Base-by-base conservation (phyloP, 1,139 yeast genomes). In the Yamadazyma friedrichii region DNA sequence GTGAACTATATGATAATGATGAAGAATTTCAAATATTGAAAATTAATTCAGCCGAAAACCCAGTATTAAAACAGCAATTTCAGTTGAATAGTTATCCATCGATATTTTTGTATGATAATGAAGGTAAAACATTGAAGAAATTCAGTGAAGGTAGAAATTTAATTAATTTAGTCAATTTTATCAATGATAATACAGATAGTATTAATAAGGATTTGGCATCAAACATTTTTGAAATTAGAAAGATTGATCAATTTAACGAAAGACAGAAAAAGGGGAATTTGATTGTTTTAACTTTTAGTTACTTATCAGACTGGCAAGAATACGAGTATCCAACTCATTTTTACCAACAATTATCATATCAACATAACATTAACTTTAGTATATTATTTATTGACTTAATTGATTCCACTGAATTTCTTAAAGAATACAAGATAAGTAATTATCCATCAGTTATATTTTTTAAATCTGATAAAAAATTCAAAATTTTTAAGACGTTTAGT, bases 381-480 rank as follows among this genome's bases (percentile, higher is more conserved):
- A 43, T 67, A 2, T 56, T 61, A 2, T 63, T 63, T 40, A 50
- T 61, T 15, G 64, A 59, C 29, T 48, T 55, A 9, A 44, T 50
- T 3, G 50, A 45, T 13, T 46, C 50, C 20, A 48, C 48, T n/a
- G 55, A 54, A 0, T 39, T 67, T 3, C 45, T 65, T 25, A 47
- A 52, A 12, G 42, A 49, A 25, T 67, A 51, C 47, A 55, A 51
- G 31, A 54, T 70, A 15, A 61, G 65, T 43, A 63, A 64, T 40
- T 61, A 60, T 40, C 77, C 77, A 1, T 62, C 70, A 2, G 48
- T 59, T 38, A 53, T 66, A 1, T 63, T 57, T 41, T 51, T 67
- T 30, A 46, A 51, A 5, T 50, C 50, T 6, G 50, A 55, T 4
- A 50, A 47, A 1, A 44, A 48, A 24, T 53, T 67, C 42, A 65